Evolutionary conservation across 306 rosid genomes (phyloP), one percentile per base, ranked within the genome.

Genomic region (Cicer arietinum): DNA sequence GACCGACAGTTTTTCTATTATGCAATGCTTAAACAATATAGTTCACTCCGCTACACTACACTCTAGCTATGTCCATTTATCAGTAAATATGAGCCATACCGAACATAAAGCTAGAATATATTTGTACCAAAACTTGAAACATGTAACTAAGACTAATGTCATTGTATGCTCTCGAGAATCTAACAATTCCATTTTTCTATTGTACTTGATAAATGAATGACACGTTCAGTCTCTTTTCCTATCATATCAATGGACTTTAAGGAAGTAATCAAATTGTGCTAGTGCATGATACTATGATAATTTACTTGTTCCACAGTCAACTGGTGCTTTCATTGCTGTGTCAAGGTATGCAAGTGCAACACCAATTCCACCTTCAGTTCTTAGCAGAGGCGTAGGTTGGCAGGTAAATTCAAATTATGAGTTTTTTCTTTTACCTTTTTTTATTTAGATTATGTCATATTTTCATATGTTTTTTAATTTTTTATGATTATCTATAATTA

Each of bases 351-450:
- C 97, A 37, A 91, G 97, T 82, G 98, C 98, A 71, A 94, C 98
- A 79, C 97, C 96, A 0, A 52, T 90, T 62, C 98, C 98, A 4
- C 96, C 98, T 64, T 87, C 97, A 64, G 77, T 94, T 71, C 95
- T 93, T 71, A 93, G 98, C 86, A 97, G 98, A 0, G 98, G 98
- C 35, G 88, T 93, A 17, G 98, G 98, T 76, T 94, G 98, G 98
- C 98, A 94, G 97, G 98, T 93, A 87, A 60, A 66, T 35, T 60
- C 6, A 75, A 43, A 7, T 43, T 6, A 61, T 18, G 13, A 65
- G 0, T 18, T 8, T 42, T 40, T 0, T 18, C 43, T 0, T 1
- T 37, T 60, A 60, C 13, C 16, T 11, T 7, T n/a, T 54, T 11
- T 7, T 10, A 6, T 46, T 7, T 47, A 10, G 39, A 66, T 45